These are phyloP conservation scores for Gillenia trifoliata DNA, from an alignment of 306 rosid species.

Conservation along the genomic window DNA sequence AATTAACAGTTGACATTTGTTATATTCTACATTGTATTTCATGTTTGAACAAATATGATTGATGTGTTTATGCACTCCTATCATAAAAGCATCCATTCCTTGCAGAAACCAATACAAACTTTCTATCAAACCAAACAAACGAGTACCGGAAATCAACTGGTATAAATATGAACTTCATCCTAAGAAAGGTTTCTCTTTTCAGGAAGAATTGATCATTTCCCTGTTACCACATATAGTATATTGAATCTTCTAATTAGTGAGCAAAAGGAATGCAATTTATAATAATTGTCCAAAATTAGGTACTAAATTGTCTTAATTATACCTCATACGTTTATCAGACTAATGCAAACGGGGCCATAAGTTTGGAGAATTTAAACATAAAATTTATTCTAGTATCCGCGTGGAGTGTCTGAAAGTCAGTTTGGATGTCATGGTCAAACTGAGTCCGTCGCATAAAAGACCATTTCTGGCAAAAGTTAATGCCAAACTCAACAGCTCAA, in stretches of 20 bases:
- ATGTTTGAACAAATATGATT: background rate
- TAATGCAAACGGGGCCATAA: background rate
- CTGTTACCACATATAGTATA: too few species aligned
- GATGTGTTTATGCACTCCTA: background rate
- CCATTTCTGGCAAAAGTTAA: too few species aligned
- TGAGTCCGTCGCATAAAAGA: too few species aligned
- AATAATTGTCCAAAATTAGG: too few species aligned
- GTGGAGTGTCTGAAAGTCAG: too few species aligned
- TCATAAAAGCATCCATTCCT: background rate
- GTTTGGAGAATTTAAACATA: background rate
- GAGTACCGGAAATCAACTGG: background rate
- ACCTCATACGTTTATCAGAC: background rate
- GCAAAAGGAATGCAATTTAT: too few species aligned
- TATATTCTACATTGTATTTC: background rate
- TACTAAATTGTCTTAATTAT: background rate
- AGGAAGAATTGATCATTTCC: too few species aligned
- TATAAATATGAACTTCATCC: background rate
- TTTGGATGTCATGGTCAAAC: too few species aligned
- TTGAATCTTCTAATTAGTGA: too few species aligned
- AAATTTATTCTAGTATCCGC: background rate
- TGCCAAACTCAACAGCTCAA: slow-evolving; percentile 2
- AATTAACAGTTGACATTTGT: background rate
- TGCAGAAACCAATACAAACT: background rate
- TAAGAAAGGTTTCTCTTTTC: too few species aligned
- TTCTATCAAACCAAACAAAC: background rate